Evolutionary conservation across 2,329 filamentous ascomycete genomes (phyloP).

Genomic region (Arthrocladium fulminans): DNA sequence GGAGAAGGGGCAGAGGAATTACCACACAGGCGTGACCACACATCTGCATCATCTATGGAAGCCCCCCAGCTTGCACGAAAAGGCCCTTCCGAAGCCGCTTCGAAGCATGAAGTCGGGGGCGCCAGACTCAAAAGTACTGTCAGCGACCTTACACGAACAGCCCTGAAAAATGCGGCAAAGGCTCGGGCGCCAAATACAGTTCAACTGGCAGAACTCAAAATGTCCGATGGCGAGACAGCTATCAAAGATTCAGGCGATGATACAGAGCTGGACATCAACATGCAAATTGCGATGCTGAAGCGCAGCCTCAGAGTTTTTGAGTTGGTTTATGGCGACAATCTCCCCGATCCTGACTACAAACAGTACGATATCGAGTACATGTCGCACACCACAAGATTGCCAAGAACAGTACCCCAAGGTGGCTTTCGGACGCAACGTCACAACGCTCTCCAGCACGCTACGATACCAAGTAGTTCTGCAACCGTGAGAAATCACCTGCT

Average conservation of each 20-base stretch:
- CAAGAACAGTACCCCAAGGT: neutral
- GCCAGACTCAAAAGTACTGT: neutral
- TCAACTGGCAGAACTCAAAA: neutral
- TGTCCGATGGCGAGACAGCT: neutral
- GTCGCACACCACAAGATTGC: neutral
- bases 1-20: neutral
- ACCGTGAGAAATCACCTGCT: neutral
- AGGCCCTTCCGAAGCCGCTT: neutral
- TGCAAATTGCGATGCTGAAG: neutral
- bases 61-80: too few species aligned
- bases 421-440: constrained; percentile 1
- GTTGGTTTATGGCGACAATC: constrained; percentile 1
- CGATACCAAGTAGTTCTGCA: neutral
- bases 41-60: too few species aligned
- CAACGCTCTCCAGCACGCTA: neutral
- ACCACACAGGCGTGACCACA: neutral
- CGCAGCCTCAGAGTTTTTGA: neutral
- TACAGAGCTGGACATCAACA: neutral
- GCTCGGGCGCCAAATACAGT: neutral
- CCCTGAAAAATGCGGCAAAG: neutral
- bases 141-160: neutral
- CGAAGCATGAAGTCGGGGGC: neutral
- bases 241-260: neutral
- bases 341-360: neutral
- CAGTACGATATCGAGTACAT: neutral